These are phyloP conservation scores for Phytophthora europaea DNA, from an alignment of 352 stramenopile species.

Conservation along the genomic window DNA sequence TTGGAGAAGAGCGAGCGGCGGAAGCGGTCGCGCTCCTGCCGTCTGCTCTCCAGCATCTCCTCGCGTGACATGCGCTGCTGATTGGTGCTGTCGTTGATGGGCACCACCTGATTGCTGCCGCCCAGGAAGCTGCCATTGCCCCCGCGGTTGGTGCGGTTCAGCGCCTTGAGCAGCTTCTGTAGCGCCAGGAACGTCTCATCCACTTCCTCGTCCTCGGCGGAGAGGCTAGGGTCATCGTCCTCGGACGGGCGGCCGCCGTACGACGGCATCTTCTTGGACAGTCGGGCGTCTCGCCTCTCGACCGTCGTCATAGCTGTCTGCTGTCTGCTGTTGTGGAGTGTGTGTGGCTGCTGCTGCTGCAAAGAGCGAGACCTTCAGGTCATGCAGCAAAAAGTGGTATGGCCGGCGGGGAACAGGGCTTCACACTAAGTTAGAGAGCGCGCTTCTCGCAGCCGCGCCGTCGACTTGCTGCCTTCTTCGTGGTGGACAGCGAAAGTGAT, in stretches of 20 bases:
- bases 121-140: conserved; percentile 28
- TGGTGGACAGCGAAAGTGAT: conserved; percentile 32
- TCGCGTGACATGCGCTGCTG: conserved; percentile 63
- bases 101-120: conserved; percentile 2
- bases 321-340: not conserved
- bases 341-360: not conserved
- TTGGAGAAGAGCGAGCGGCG: conserved; percentile 69
- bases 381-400: conserved; percentile 29
- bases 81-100: conserved; percentile 19
- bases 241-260: conserved; percentile 47
- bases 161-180: conserved; percentile 75
- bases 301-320: conserved; percentile 26
- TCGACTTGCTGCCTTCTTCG: conserved; percentile 3
- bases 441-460: conserved; percentile 2
- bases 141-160: conserved; percentile 55
- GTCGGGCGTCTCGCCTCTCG: conserved; percentile 32
- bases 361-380: conserved; percentile 4
- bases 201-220: conserved; percentile 73
- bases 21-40: conserved; percentile 77
- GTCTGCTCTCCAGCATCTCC: conserved; percentile 75
- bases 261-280: conserved; percentile 64
- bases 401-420: conserved; percentile 1
- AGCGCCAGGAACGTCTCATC: conserved; percentile 86
- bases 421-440: not conserved
- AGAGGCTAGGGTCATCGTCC: conserved; percentile 60